These are phyloP conservation scores for Suhomyces bolitotheri DNA, from an alignment of 1,139 yeast genomes.

Conservation along the genomic window DNA sequence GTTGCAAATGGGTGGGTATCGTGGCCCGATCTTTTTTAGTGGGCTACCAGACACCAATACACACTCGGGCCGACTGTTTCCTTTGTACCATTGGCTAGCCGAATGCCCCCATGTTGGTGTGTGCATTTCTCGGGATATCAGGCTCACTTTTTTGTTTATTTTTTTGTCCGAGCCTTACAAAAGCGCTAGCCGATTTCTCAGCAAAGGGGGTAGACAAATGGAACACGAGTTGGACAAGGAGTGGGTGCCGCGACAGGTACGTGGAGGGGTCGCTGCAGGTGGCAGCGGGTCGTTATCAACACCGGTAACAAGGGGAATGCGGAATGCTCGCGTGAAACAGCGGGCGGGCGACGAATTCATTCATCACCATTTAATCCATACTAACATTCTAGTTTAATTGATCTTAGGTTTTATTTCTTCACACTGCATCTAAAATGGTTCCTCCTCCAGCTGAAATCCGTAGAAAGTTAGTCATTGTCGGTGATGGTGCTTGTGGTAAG, in stretches of 20 bases:
- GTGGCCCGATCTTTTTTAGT: too few relatives aligned
- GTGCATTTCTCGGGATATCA: too few relatives aligned
- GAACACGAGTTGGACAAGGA: too few relatives aligned
- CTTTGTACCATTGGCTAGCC: too few relatives aligned
- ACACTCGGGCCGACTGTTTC: too few relatives aligned
- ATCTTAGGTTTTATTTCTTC: conserved; percentile 1
- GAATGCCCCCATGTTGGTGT: too few relatives aligned
- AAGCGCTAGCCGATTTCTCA: conserved; percentile 4
- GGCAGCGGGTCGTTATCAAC: too few relatives aligned
- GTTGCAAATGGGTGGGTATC: too few relatives aligned
- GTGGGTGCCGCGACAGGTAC: too few relatives aligned
- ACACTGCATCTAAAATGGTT: conserved; percentile 33
- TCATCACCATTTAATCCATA: neutral
- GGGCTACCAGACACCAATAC: too few relatives aligned
- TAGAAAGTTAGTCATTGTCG: conserved; percentile 80
- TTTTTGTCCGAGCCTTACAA: conserved; percentile 2
- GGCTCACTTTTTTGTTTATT: conserved; percentile 3
- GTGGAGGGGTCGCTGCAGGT: too few relatives aligned
- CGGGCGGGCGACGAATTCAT: neutral
- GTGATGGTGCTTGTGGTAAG: conserved; percentile 89
- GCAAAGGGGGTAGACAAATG: conserved; percentile 5
- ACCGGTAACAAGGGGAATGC: too few relatives aligned
- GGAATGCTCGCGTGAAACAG: conserved; percentile 6
- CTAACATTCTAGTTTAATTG: conserved; percentile 8
- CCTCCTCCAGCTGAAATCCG: conserved; percentile 66